Conservation (phyloP, 228 moss, liverwort and hornwort genomes). For the Sphagnum fallax region DNA sequence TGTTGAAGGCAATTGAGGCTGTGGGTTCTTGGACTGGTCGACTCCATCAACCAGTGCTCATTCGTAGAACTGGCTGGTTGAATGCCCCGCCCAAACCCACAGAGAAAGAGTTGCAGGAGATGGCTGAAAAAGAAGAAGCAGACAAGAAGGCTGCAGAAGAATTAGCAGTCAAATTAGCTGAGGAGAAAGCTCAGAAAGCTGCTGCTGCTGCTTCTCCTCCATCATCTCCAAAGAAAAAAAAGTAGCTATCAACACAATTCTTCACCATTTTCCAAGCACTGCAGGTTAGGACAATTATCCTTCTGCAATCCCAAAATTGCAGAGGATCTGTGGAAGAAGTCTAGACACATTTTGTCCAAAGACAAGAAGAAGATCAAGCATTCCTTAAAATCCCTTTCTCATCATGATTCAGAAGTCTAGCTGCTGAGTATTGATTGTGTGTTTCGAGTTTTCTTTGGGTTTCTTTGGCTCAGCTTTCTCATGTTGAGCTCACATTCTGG, state of each 20-base stretch:
- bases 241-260: background rate
- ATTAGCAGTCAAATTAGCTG: background rate
- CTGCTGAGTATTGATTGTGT: too few relatives aligned
- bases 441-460: too few relatives aligned
- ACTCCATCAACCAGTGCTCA: constrained; percentile 18
- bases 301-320: too few relatives aligned
- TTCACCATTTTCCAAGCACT: too few relatives aligned
- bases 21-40: constrained; percentile 45
- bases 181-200: constrained; percentile 3
- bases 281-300: too few relatives aligned
- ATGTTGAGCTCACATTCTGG: too few relatives aligned
- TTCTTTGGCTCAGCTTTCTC: too few relatives aligned
- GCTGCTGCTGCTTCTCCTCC: background rate
- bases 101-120: background rate
- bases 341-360: too few relatives aligned
- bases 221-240: background rate
- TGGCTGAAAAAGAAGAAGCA: background rate
- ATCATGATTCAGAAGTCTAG: too few relatives aligned
- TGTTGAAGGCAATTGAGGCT: constrained; percentile 27
- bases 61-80: constrained; percentile 28
- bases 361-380: too few relatives aligned
- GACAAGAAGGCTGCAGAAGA: constrained; percentile 11
- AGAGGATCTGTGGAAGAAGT: too few relatives aligned
- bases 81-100: constrained; percentile 7
- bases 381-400: too few relatives aligned